phyloP scores from a whole-genome alignment of 352 stramenopile species.

The Phytophthora macrochlamydospora region DNA sequence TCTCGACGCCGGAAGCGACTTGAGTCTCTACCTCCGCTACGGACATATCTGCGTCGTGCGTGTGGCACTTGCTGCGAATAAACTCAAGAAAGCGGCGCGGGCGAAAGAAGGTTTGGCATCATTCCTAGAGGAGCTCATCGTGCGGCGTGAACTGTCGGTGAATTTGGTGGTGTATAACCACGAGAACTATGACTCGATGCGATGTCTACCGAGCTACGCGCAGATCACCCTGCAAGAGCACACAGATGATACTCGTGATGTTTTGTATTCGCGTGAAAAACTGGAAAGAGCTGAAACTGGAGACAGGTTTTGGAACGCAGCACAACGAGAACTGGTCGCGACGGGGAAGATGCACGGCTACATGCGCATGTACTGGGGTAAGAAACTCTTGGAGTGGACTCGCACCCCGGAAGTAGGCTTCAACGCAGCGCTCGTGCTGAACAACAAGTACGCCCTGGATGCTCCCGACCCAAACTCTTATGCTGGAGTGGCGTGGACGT shows the following conservation, averaged over 20 bases:
- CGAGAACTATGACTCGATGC: constrained; percentile 96
- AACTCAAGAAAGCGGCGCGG: constrained; percentile 73
- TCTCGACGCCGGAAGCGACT: constrained; percentile 87
- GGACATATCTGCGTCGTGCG: constrained; percentile 87
- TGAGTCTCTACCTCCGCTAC: constrained; percentile 95
- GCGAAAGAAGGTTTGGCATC: constrained; percentile 80
- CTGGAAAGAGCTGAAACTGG: constrained; percentile 93
- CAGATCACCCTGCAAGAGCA: constrained; percentile 93
- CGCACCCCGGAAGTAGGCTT: constrained; percentile 90
- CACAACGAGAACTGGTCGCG: constrained; percentile 94
- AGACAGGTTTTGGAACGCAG: constrained; percentile 99
- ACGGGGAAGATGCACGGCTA: constrained; percentile 94
- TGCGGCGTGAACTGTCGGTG: constrained; percentile 96
- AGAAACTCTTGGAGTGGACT: constrained; percentile 99
- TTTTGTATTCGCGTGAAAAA: constrained; percentile 91
- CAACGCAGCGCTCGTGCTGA: constrained; percentile 94
- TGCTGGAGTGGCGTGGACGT: constrained; percentile 81
- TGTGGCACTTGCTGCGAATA: constrained; percentile 60
- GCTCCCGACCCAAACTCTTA: constrained; percentile 96
- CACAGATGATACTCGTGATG: constrained; percentile 81
- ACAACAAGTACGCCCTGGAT: constrained; percentile 99
- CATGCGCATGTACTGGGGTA: constrained; percentile 99
- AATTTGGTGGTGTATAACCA: constrained; percentile 98
- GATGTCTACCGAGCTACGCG: constrained; percentile 91
- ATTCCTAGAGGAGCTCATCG: constrained; percentile 98